These are phyloP conservation scores for Meripilus lineatus DNA, from an alignment of 1,284 basidiomycete species.

Conservation along the genomic window DNA sequence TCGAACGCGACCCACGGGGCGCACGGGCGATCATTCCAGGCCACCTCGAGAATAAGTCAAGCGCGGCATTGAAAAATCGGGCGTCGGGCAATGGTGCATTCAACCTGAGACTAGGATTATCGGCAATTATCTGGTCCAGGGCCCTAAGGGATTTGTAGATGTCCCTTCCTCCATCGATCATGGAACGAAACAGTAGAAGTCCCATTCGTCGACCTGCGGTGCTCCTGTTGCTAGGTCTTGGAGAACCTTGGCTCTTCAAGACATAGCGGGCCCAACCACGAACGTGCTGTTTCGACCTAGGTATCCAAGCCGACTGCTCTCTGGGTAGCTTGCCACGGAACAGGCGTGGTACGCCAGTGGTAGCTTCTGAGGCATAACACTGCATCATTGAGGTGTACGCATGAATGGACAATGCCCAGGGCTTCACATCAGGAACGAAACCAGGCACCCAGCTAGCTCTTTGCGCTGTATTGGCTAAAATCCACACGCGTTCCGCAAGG, in stretches of 20 bases:
- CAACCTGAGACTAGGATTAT: conserved; percentile 9
- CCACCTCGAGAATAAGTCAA: conserved; percentile 42
- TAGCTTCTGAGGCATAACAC: conserved; percentile 49
- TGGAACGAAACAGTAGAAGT: conserved; percentile 30
- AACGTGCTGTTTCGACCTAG: conserved; percentile 18
- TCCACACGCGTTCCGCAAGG: conserved; percentile 61
- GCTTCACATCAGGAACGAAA: conserved; percentile 25
- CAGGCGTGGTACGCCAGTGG: conserved; percentile 20
- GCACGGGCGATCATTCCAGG: conserved; percentile 25
- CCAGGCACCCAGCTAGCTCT: conserved; percentile 39
- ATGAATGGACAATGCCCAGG: conserved; percentile 61
- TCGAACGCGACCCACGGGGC: conserved; percentile 24
- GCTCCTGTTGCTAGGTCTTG: conserved; percentile 20
- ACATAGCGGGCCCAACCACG: conserved; percentile 35
- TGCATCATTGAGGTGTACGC: conserved; percentile 72
- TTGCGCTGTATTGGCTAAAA: conserved; percentile 52
- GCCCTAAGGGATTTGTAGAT: conserved; percentile 24
- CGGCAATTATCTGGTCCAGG: conserved; percentile 3
- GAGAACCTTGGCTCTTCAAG: conserved; percentile 17
- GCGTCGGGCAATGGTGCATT: conserved; percentile 48
- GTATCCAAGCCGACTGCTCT: conserved; percentile 11
- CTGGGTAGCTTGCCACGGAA: conserved; percentile 7
- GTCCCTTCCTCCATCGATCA: conserved; percentile 31
- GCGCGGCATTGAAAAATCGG: conserved; percentile 62
- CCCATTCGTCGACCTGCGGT: conserved; percentile 25